Evolutionary conservation across 768 basidiomycete species (phyloP), one percentile per base, ranked within the genome.

Genomic region (Boletus sensibilis): DNA sequence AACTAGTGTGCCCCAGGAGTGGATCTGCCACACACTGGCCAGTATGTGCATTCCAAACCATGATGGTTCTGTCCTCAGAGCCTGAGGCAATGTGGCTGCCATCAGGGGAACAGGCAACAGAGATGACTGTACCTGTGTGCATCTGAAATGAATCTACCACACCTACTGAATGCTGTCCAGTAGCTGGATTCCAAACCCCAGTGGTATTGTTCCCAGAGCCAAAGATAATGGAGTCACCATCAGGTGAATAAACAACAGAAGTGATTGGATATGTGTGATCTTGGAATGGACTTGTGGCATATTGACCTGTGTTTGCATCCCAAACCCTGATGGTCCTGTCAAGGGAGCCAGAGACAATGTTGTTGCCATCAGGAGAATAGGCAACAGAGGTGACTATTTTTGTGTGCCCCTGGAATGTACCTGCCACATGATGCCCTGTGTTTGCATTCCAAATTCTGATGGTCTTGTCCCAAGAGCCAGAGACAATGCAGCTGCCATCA

Each of bases 81-180:
- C 53, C 44, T 47, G 63, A 55, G 27, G 23, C 52, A 50, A 66
- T 2, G 16, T 50, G 8, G 0, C 16, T 50, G 20, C 63, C 56
- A 66, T 66, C 53, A 58, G 60, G 56, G 20, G 64, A 64, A 41
- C 49, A 64, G 27, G 56, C 56, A 43, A 66, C 9, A 38, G 53
- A 35, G 4, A 1, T 4, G 8, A 64, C 20, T 1, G 0, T 0
- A 13, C 20, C 9, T 6, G 33, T 52, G 16, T 64, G 63, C 4
- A 29, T 38, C 4, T 14, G 2, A 11, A 63, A 58, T 65, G 37
- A 8, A 8, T 3, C 12, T 42, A 3, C n/a, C 34, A 13, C 20
- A 5, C 27, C 34, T 18, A 4, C 1, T 5, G 42, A 1, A 35
- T 3, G 35, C 10, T 64, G n/a, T 3, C 50, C 46, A 49, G 25